Evolutionary conservation across 1,139 yeast species (phyloP), one percentile per base, ranked within the genome.

Genomic region (Kodamaea fungicola): DNA sequence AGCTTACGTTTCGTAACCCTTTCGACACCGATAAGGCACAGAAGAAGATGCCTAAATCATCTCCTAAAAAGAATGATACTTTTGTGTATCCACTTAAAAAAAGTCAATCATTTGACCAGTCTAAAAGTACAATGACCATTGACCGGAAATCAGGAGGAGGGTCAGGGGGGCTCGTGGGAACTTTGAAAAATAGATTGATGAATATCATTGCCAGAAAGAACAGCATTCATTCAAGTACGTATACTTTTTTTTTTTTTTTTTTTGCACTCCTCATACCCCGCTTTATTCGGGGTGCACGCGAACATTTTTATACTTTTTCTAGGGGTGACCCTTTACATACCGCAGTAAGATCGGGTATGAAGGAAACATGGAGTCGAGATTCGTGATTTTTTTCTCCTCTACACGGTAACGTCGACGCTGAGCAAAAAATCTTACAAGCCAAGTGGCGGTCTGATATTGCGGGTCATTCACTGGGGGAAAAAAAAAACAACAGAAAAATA

Each of bases 221-320:
- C 38, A 59, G 63, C 35, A 64, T 61, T 37, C 57, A 57, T 42
- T 53, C 64, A 29, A 68, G 75, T 69, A 69, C 49, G 75, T 69
- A 67, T 60, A 19, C 40, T 40, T 44, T 43, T 41, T 34, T 34
- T 34, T 43, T 32, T 31, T 23, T 32, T 38, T 31, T 38, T 22
- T 25, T 29, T 24, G 12, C 32, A 35, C 27, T 19, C 27, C 37
- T 19, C 25, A 27, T 24, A 34, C 32, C 34, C 36, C 40, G 34
- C 38, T 37, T 32, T 24, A 12, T 19, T 29, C 5, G 5, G 19
- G 19, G 19, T 16, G 19, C 19, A 16, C 19, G 19, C 19, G 19
- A 16, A 16, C 19, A 16, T 16, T 16, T 16, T 16, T 16, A 16
- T 16, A 16, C 19, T 16, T 16, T 16, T 16, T 16, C 19, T 16